Base-by-base conservation (phyloP, 176 grass and related monocot genomes). In the Otatea glauca region DNA sequence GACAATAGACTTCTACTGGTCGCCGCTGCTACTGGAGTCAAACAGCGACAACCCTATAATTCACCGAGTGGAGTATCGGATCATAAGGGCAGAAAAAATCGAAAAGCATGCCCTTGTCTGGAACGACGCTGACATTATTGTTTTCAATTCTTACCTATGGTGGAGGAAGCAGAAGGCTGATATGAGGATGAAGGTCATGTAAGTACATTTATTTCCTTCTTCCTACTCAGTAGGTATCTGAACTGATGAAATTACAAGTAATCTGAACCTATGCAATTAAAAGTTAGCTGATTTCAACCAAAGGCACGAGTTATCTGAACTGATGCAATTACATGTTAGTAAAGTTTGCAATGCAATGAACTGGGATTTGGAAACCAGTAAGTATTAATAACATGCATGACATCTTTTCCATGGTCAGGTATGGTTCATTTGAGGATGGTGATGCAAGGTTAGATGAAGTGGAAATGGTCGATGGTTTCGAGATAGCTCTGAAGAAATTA, bases 141-240 rank as follows among this genome's bases (percentile, higher is more conserved):
- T 97, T n/a, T 97, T 97, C 86, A 97, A 97, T 75, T 89, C 94
- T 37, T 97, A 97, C 86, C 83, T 96, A 4, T 99, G 96, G 96
- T 99, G 96, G 96, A 96, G 92, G 71, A 92, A 99, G 79, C 96
- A 90, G 67, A 90, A n/a, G 56, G 39, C 86, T 5, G 87, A 86
- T 79, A 95, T 92, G 88, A 96, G 24, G 88, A 92, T 99, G 93
- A 96, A 96, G 56, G 86, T 96, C 43, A 85, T 86, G 95, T 97
- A 86, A 97, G 92, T 90, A 54, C 62, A 88, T 23, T 67, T 47
- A 1, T 39, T 67, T 39, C 41, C 50, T 68, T 17, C 14, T 23
- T 17, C 27, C 20, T 16, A 38, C 0, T 37, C 20, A 43, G 21
- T 25, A 50, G 55, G 3, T 10, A 32, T 34, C n/a, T 55, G 16